Evolutionary conservation across 805 yeast genomes (phyloP), one percentile per base, ranked within the genome.

Genomic region (Groenewaldozyma tartarivorans): DNA sequence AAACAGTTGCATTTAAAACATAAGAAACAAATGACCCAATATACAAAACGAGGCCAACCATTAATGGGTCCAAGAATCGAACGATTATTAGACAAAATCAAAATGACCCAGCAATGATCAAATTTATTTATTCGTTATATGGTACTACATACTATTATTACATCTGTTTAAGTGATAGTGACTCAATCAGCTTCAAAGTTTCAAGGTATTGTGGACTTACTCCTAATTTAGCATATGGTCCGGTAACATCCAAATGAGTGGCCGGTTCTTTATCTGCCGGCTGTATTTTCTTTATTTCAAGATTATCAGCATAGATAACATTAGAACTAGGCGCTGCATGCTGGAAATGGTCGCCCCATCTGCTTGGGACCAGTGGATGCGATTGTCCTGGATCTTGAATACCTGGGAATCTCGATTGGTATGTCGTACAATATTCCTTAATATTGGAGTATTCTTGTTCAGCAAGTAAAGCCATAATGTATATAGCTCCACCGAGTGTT

Each of bases 21-120:
- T 49, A 64, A 70, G 21, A 67, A 71, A 44, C 59, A 53, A 18
- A 50, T 79, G 39, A 62, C 68, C 5, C 67, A 71, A 43, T 77
- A 67, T 46, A 88, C 95, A 1, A 68, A 68, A 51, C 56, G 65
- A 3, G 97, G 97, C 0, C 97, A 88, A 58, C 96, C 96, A 2
- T 61, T 75, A 35, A 84, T 88, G 90, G 95, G 86, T 0, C 94
- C 95, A 13, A 74, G 94, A 60, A 84, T 88, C 43, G 79, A 76
- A 42, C 74, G 77, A 50, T 64, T 88, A 34, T 67, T 88, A 37
- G 92, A 81, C 40, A 84, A 86, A 59, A 83, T 88, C 46, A 77
- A 74, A 54, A 48, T 52, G 33, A 27, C 34, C 13, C 35, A 35
- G n/a, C n/a, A n/a, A n/a, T n/a, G n/a, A n/a, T n/a, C n/a, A n/a